Evolutionary conservation across 2,329 filamentous ascomycete genomes (phyloP), one percentile per base, ranked within the genome.

Genomic region (Cladobotryum mycophilum): DNA sequence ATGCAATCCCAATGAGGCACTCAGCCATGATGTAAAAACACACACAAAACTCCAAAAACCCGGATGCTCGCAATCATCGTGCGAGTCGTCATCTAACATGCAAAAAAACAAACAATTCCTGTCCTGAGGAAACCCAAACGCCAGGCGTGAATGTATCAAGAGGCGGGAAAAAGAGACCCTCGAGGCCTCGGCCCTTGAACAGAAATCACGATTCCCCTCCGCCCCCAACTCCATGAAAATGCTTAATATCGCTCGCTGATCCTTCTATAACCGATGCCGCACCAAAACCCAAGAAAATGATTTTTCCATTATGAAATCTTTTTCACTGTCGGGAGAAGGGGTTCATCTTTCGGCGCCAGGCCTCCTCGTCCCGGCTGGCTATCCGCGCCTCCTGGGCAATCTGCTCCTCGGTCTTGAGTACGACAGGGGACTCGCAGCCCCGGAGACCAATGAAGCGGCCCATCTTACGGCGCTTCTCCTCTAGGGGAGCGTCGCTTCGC

Each of bases 401-500:
- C 55, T 79, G 72, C 35, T 78, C 73, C 58, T 79, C 73, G 8
- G 67, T 68, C 62, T 67, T 70, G 54, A 69, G 56, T 44, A 63
- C 48, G 47, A 54, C 44, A 22, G 61, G 71, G 15, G 63, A 64
- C 37, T 75, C 69, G 55, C 73, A 75, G 2, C 84, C 85, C 46
- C 80, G 70, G 51, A 90, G 70, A 12, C 86, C 86, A 62, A 89
- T 88, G 58, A 90, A 90, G 58, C 79, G 74, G 42, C 86, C 86
- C 62, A 89, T 80, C 68, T 83, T 82, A 55, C 85, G 73, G 55
- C 86, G 75, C 74, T 90, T 90, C 63, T 90, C 77, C 65, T 83
- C 79, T 22, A 84, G 64, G 2, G 72, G 67, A 53, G 82, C 65
- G 53, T 74, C 68, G 5, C 67, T 65, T 2, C 67, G 64, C 86